Base-by-base conservation (phyloP, 2,329 filamentous ascomycete genomes). In the Pyrenophora graminea region DNA sequence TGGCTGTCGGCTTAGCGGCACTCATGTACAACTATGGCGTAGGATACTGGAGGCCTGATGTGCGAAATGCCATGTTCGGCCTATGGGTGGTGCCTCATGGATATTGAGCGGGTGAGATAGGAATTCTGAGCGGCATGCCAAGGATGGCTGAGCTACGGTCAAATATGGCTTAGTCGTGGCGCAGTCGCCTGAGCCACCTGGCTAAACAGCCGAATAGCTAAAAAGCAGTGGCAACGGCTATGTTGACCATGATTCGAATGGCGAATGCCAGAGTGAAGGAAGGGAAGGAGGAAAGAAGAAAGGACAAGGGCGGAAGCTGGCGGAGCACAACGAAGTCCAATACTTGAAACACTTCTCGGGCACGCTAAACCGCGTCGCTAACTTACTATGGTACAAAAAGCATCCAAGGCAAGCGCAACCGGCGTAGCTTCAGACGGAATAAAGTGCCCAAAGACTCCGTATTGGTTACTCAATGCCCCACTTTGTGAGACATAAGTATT, bases 381-480 rank as follows among this genome's bases (percentile, higher is more conserved):
- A 36, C 33, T 23, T 5, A 12, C n/a, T 36, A 19, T 15, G 32
- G 32, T 23, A 10, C 19, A 42, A 23, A 32, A 33, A 45, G 9
- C 1, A 17, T 21, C 33, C 32, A 18, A 39, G 45, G 51, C 48
- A 63, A 53, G 45, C 49, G 53, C 42, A 61, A 51, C 56, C 58
- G 62, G 49, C 12, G 30, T 21, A n/a, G 30, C 39, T 49, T 34
- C 17, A 56, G 37, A 56, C 32, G 57, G 51, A 52, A 61, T 51
- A 51, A 43, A 30, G 58, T 62, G 58, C 59, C 56, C 56, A 59
- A 46, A 19, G 30, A 33, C 32, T 39, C 50, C 56, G 42, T 25
- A 58, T 61, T 53, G 25, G 50, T 55, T 44, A 23, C 31, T 39
- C 41, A 48, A 51, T 37, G 46, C 57, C 58, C 60, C 61, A 53